Evolutionary conservation across 2,329 filamentous ascomycete species (phyloP).

Genomic region (Catunica adiposa): DNA sequence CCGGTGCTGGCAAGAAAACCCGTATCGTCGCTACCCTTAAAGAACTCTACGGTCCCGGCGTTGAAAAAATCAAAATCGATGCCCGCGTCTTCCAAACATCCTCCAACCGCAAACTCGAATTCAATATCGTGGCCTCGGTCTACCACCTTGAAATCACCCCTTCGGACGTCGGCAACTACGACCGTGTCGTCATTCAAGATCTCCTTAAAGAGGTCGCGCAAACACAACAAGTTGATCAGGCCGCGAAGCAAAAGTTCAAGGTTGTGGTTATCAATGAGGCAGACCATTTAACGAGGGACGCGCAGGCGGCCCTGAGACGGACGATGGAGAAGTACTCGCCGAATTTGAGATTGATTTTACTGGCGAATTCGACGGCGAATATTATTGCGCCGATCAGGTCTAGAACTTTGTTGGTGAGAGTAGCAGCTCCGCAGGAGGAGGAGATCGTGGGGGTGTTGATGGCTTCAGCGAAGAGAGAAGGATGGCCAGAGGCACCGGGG

Average conservation of each 20-base stretch:
- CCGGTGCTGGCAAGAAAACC: slow-evolving; percentile 94
- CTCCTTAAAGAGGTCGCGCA: slow-evolving; percentile 94
- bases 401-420: slow-evolving; percentile 76
- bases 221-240: slow-evolving; percentile 93
- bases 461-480: slow-evolving; percentile 56
- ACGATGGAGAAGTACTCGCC: slow-evolving; percentile 99
- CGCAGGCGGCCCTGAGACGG: slow-evolving; percentile 79
- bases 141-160: slow-evolving; percentile 98
- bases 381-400: slow-evolving; percentile 98
- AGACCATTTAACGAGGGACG: slow-evolving; percentile 83
- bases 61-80: slow-evolving; percentile 99
- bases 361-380: slow-evolving; percentile 93
- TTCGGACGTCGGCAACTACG: slow-evolving; percentile 89
- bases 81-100: slow-evolving; percentile 91
- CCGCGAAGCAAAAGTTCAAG: slow-evolving; percentile 86
- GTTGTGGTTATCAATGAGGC: slow-evolving; percentile 99
- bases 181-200: slow-evolving; percentile 89
- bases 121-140: slow-evolving; percentile 93
- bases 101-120: slow-evolving; percentile 92
- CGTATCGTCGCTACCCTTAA: slow-evolving; percentile 89
- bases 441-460: slow-evolving; percentile 72
- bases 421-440: slow-evolving; percentile 70
- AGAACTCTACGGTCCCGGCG: slow-evolving; percentile 84
- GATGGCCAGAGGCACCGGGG: slow-evolving; percentile 58
- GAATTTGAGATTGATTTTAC: slow-evolving; percentile 75